Evolutionary conservation across 306 rosid genomes (phyloP), one percentile per base, ranked within the genome.

Genomic region (Lathyrus aphaca): DNA sequence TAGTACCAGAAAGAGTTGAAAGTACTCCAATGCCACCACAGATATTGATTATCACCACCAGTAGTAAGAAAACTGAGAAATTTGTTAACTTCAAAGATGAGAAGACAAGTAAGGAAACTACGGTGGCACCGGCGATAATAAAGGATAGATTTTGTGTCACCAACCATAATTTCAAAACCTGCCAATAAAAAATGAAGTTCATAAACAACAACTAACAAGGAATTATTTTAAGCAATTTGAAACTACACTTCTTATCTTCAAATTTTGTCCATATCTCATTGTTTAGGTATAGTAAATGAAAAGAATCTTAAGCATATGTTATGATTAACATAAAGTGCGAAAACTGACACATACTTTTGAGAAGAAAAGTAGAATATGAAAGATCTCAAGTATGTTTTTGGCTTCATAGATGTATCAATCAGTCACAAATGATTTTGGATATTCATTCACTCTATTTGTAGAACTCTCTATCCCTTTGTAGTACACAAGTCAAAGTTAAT

Each of bases 101-200:
- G 75, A 50, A 72, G 17, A 72, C 64, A 46, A 90, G 85, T 72
- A 94, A 73, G 1, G 77, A 62, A 68, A 83, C 56, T 30, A 90
- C 96, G 9, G 87, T 71, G 66, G 72, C 85, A 38, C 98, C 97
- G 49, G 98, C 97, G 66, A 87, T 50, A n/a, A 88, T 15, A 19
- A 82, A 90, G 19, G 90, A 88, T 38, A 90, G 73, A 80, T 94
- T 90, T 74, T 90, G 91, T 35, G 86, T 73, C 51, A 77, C 82
- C 77, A 90, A 81, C 98, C 98, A 94, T 56, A 94, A 64, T 65
- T 72, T 84, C 56, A 90, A 92, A 81, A 94, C 86, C 98, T 94
- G 88, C 57, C 71, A 80, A 69, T 38, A 43, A 19, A 75, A 69
- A 72, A 72, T 35, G 27, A 70, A 77, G 74, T 11, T 35, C 60